Percentiles rank a stretch among this genome's conserved stretches.
phyloP scores from a whole-genome alignment of 768 basidiomycete genomes.

The Termitomyces sp. region DNA sequence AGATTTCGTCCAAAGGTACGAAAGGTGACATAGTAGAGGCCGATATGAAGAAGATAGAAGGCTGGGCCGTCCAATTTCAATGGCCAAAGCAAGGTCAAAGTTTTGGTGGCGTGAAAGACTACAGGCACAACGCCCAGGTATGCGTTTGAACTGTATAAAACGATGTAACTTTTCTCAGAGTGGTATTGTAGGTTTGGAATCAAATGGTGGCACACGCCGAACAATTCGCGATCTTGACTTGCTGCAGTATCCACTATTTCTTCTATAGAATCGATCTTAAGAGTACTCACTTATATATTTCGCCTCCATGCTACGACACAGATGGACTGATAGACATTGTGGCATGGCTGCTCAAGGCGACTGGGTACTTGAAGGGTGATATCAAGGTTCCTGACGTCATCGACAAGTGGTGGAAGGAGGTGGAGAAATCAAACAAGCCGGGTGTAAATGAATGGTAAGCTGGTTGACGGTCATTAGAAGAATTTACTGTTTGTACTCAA shows the following conservation, averaged over 20 bases:
- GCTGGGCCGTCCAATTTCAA: neutral
- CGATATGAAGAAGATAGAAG: neutral
- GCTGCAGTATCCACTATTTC: neutral
- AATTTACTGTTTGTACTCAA: too few species aligned
- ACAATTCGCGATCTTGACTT: neutral
- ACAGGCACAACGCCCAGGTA: neutral
- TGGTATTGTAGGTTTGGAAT: neutral
- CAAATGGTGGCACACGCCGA: neutral
- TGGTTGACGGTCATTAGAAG: too few species aligned
- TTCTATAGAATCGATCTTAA: neutral
- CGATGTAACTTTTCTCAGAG: neutral
- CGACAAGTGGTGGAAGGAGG: too few species aligned
- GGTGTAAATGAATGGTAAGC: too few species aligned
- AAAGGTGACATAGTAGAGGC: neutral
- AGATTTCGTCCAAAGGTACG: too few species aligned
- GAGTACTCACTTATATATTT: neutral
- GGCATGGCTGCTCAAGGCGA: too few species aligned
- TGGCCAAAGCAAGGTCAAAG: neutral
- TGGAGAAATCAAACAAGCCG: too few species aligned
- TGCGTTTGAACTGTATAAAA: neutral
- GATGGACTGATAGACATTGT: too few species aligned
- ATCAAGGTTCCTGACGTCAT: too few species aligned
- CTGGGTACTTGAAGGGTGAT: too few species aligned
- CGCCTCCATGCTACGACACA: too few species aligned
- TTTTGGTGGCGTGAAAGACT: neutral